Evolutionary conservation across 78 protist species (phyloP).

Genomic region (Mastigamoeba balamuthi): DNA sequence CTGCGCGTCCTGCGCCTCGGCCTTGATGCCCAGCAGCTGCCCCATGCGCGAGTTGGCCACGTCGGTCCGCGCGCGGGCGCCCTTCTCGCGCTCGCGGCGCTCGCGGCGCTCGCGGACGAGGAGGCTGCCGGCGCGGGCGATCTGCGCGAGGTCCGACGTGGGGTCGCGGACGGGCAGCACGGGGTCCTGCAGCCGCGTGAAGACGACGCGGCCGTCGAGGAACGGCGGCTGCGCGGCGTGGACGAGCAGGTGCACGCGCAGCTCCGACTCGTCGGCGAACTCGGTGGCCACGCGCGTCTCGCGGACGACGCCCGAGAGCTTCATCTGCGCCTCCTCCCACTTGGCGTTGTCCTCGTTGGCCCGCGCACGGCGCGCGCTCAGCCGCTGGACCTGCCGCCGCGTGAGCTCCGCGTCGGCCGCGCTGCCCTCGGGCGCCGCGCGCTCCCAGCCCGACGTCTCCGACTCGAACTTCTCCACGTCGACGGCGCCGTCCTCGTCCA

Average conservation of each 20-base stretch:
- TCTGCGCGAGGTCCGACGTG: slow-evolving; percentile 77
- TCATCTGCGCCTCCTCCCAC: slow-evolving; percentile 62
- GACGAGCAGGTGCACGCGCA: slow-evolving; percentile 52
- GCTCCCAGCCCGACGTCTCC: too few relatives aligned
- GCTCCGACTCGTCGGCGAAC: slow-evolving; percentile 37
- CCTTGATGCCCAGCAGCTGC: slow-evolving; percentile 43
- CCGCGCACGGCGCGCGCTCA: slow-evolving; percentile 14
- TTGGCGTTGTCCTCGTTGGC: slow-evolving; percentile 50
- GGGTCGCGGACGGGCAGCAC: slow-evolving; percentile 82
- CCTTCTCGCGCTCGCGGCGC: slow-evolving; percentile 13
- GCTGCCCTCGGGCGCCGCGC: too few relatives aligned
- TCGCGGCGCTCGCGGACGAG: slow-evolving; percentile 45
- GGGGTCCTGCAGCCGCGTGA: slow-evolving; percentile 50
- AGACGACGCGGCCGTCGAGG: slow-evolving; percentile 66
- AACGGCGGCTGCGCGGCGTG: slow-evolving; percentile 83
- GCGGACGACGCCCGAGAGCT: slow-evolving; percentile 49
- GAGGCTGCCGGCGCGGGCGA: slow-evolving; percentile 65
- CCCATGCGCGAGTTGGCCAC: neutral
- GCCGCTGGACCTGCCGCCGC: slow-evolving; percentile 7
- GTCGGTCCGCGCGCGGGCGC: neutral
- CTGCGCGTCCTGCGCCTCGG: slow-evolving; percentile 43
- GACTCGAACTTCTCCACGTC: slow-evolving; percentile 33
- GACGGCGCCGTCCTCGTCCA: slow-evolving; percentile 49
- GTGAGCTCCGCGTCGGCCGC: slow-evolving; percentile 37
- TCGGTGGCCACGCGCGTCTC: slow-evolving; percentile 38